Base-by-base conservation (phyloP, 179 eudicot species). In the Sideroxylon spinosum region DNA sequence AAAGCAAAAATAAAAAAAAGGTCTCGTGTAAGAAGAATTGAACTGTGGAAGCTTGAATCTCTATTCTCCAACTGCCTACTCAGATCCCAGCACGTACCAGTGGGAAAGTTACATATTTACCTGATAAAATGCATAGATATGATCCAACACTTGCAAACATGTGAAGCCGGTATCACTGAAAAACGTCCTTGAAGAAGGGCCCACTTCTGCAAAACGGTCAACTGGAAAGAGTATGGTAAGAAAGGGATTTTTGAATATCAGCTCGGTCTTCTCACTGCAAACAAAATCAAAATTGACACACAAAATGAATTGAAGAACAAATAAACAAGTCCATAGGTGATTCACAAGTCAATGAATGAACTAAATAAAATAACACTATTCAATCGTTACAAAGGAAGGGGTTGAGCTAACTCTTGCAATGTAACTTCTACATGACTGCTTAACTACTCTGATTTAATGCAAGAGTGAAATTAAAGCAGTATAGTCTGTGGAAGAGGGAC, bases 171-270 rank as follows among this genome's bases (percentile, higher is more conserved):
- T 82, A 68, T 86, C 87, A 76, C 93, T 91, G 80, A 91, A 88
- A 82, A 87, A 93, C 17, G 98, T 91, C 84, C 97, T 90, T 37
- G 98, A 89, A 74, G 83, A 78, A 60, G 97, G 98, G 68, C 98
- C 98, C 89, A 95, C 85, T 89, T 95, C 98, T 75, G 86, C 84
- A 83, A 89, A 95, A 26, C 95, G 91, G 79, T 95, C 98, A 78
- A 93, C 86, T 59, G 98, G 98, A 82, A 88, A 95, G 64, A 95
- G 80, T 81, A 95, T 87, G 11, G 98, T 90, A 70, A 95, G 87
- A 79, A 90, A 87, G 76, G 89, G 93, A 84, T 89, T 85, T 80
- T 81, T 89, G 80, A 93, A 86, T 78, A 93, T 86, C 79, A 88
- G 55, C 81, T 91, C 92, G 12, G 79, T 84, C 81, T 86, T 93